A percentile compares a stretch with the other conserved stretches of the same genome.
Conservation (phyloP, 2,329 filamentous ascomycete genomes). For the Trichoderma oligosporum region DNA sequence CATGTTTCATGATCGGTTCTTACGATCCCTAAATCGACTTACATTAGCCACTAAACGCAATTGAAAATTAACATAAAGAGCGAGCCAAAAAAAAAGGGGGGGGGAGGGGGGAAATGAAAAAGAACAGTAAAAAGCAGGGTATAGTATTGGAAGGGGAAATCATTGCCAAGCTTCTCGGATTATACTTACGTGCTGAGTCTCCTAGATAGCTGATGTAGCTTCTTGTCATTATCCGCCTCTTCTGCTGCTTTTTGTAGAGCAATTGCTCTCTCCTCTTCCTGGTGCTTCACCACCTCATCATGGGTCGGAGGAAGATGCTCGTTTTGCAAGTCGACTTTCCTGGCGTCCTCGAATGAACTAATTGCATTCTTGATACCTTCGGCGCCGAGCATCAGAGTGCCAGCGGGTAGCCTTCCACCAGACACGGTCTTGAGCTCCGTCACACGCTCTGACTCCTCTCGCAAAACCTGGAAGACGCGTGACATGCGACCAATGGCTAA, state of each 20-base stretch:
- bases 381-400: constrained; percentile 94
- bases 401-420: constrained; percentile 85
- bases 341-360: constrained; percentile 90
- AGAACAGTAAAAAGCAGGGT: background rate
- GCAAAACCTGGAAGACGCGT: constrained; percentile 95
- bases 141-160: too few species aligned
- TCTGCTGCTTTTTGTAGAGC: constrained; percentile 81
- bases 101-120: background rate
- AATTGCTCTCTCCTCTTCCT: constrained; percentile 73
- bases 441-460: constrained; percentile 94
- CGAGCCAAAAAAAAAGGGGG: background rate
- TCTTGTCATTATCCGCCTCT: constrained; percentile 89
- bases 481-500: constrained; percentile 94
- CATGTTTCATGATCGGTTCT: constrained; percentile 26
- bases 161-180: too few species aligned
- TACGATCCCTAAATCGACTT: constrained; percentile 27
- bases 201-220: constrained; percentile 79
- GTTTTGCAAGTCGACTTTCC: constrained; percentile 96
- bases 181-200: constrained; percentile 83
- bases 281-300: constrained; percentile 83
- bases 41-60: constrained; percentile 9
- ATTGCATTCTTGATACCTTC: constrained; percentile 99
- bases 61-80: background rate
- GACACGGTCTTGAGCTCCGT: constrained; percentile 97
- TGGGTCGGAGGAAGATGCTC: constrained; percentile 88